Base-by-base conservation (phyloP, 768 basidiomycete species). In the Hypholoma sublateritium region DNA sequence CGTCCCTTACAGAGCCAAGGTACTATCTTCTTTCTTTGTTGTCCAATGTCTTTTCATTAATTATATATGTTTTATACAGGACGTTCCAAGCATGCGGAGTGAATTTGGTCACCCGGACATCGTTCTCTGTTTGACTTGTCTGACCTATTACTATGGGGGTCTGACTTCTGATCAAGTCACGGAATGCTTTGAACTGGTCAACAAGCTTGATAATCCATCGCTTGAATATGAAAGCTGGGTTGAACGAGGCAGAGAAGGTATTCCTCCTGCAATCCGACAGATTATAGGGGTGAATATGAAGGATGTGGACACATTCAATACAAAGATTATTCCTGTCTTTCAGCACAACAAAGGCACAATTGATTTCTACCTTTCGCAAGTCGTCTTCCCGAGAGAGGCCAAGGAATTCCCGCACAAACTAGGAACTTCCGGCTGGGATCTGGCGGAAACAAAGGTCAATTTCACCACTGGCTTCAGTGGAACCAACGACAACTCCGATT, bases 31-130 rank as follows among this genome's bases (percentile, higher is more conserved):
- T 2, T 25, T 19, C 35, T 35, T 47, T 43, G 42, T n/a, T n/a
- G n/a, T n/a, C n/a, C n/a, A n/a, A n/a, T n/a, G 17, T 1, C 39
- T 24, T 13, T 36, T 24, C 0, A 13, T 8, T 49, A 24, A 17
- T 58, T 6, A 60, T 28, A 8, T 16, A 28, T n/a, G n/a, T n/a
- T 45, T 5, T 46, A 11, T 42, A 28, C 37, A 81, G 59, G 82
- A 83, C 47, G 67, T 75, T 5, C 81, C 82, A 0, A 68, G 78
- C 13, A 57, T 67, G 12, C 68, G 74, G 25, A 74, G 81, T 36
- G 80, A 83, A 47, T 83, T 83, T 45, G 79, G 78, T 5, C 82
- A 83, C 59, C 82, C 81, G 0, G 82, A 84, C 21, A 69, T 81
- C 5, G 71, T 74, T 0, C 67, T 83, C 48, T 54, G 68, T 12